phyloP scores from a whole-genome alignment of 2,329 filamentous ascomycete genomes.

The Plenodomus biglobosus region DNA sequence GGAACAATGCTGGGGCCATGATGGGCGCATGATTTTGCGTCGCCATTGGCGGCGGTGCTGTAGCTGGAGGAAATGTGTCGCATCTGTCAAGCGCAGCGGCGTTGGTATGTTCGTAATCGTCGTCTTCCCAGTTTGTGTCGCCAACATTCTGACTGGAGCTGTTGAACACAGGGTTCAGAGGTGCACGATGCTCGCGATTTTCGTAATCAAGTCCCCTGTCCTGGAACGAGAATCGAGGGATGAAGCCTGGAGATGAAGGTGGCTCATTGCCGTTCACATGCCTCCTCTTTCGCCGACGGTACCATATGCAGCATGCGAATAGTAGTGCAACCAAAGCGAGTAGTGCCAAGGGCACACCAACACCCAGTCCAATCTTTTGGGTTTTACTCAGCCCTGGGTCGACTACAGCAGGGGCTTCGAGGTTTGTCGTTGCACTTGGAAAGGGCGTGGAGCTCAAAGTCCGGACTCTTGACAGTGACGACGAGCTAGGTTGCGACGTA shows the following conservation, averaged over 20 bases:
- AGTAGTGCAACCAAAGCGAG: constrained; percentile 51
- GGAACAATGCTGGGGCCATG: constrained; percentile 29
- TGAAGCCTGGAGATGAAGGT: constrained; percentile 41
- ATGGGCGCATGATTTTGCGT: constrained; percentile 25
- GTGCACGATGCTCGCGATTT: constrained; percentile 24
- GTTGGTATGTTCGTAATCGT: constrained; percentile 23
- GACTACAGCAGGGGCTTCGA: constrained; percentile 19
- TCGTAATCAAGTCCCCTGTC: constrained; percentile 21
- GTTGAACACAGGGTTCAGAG: constrained; percentile 20
- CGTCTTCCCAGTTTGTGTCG: constrained; percentile 35
- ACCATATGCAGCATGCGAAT: constrained; percentile 30
- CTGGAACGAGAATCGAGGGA: constrained; percentile 41
- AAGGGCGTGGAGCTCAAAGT: constrained; percentile 6
- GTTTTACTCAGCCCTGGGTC: constrained; percentile 22
- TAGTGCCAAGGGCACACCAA: constrained; percentile 58
- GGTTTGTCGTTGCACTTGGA: constrained; percentile 14
- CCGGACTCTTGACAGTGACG: constrained; percentile 3
- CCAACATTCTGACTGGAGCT: constrained; percentile 13
- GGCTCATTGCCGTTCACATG: constrained; percentile 29
- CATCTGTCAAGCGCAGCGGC: constrained; percentile 7
- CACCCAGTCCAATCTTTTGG: constrained; percentile 39
- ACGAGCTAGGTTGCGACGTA: not conserved
- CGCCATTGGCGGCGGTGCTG: constrained; percentile 6
- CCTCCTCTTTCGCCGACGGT: constrained; percentile 28
- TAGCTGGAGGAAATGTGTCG: constrained; percentile 7